A percentile compares a stretch with the other conserved stretches of the same genome.
phyloP scores from a whole-genome alignment of 495 filamentous ascomycete species.

The Podospora pseudoanserina region DNA sequence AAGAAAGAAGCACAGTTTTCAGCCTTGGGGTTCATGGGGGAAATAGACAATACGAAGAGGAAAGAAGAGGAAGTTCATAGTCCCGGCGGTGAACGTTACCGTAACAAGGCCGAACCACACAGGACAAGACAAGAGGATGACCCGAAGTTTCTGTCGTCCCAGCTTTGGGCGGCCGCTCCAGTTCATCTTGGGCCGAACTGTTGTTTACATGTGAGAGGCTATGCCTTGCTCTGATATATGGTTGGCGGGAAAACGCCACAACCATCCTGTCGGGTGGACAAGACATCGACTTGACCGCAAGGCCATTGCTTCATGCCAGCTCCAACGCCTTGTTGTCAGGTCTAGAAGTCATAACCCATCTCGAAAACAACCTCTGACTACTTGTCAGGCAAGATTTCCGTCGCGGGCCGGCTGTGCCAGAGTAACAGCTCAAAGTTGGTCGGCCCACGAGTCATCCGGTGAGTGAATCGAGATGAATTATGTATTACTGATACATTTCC shows the following conservation, averaged over 20 bases:
- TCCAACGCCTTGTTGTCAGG: neutral
- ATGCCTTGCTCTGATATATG: neutral
- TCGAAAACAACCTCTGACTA: neutral
- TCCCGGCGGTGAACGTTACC: neutral
- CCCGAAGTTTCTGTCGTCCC: neutral
- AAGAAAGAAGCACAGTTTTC: neutral
- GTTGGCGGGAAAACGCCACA: conserved; percentile 5
- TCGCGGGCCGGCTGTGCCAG: neutral
- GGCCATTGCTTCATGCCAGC: neutral
- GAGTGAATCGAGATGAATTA: neutral
- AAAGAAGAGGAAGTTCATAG: neutral
- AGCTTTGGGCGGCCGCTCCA: neutral
- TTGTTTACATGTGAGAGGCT: neutral
- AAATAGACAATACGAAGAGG: neutral
- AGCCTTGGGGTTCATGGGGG: neutral
- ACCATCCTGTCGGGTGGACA: conserved; percentile 1
- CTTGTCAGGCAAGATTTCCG: neutral
- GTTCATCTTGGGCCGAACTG: neutral
- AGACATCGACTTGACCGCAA: neutral
- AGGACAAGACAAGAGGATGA: neutral
- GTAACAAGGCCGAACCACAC: neutral
- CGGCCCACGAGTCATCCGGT: neutral
- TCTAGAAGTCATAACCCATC: neutral
- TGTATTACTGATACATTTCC: neutral
- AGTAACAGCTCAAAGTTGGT: neutral